A percentile compares a stretch with the other conserved stretches of the same genome.
Evolutionary conservation across 805 yeast species (phyloP).

Genomic region (Candida railenensis): DNA sequence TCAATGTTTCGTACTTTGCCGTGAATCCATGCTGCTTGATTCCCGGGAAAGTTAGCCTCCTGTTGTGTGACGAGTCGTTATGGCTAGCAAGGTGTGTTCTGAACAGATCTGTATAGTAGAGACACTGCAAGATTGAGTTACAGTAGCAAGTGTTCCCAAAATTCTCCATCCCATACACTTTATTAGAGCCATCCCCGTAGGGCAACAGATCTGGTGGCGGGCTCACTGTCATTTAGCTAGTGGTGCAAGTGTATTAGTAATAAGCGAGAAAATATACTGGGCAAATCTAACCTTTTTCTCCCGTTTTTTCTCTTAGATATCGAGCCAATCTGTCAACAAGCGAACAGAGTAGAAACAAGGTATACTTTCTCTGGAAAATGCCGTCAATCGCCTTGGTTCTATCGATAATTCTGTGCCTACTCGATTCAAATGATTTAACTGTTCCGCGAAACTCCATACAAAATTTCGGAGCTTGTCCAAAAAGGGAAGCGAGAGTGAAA

Average conservation of each 20-base stretch:
- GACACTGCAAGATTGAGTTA: conserved; percentile 87
- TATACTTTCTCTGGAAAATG: too few relatives aligned
- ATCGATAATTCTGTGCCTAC: too few relatives aligned
- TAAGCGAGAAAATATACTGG: neutral
- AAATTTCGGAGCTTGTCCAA: too few relatives aligned
- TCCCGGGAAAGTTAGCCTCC: conserved; percentile 28
- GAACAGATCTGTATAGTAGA: conserved; percentile 72
- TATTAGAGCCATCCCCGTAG: conserved; percentile 66
- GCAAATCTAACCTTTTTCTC: too few relatives aligned
- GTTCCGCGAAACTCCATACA: too few relatives aligned
- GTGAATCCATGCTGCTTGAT: conserved; percentile 35
- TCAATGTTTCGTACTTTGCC: conserved; percentile 38
- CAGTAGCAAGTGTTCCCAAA: conserved; percentile 94
- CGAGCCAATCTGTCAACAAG: too few relatives aligned
- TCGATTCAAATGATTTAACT: too few relatives aligned
- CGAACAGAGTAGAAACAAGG: too few relatives aligned
- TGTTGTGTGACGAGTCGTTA: conserved; percentile 29
- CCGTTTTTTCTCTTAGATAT: too few relatives aligned
- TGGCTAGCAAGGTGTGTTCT: conserved; percentile 41
- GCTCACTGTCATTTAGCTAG: neutral
- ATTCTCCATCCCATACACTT: conserved; percentile 78
- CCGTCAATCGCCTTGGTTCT: too few relatives aligned
- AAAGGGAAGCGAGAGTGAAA: too few relatives aligned
- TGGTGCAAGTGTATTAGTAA: too few relatives aligned
- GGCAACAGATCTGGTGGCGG: conserved; percentile 24